Conservation (phyloP, 169 alveolate species). For the Plasmodium inui region DNA sequence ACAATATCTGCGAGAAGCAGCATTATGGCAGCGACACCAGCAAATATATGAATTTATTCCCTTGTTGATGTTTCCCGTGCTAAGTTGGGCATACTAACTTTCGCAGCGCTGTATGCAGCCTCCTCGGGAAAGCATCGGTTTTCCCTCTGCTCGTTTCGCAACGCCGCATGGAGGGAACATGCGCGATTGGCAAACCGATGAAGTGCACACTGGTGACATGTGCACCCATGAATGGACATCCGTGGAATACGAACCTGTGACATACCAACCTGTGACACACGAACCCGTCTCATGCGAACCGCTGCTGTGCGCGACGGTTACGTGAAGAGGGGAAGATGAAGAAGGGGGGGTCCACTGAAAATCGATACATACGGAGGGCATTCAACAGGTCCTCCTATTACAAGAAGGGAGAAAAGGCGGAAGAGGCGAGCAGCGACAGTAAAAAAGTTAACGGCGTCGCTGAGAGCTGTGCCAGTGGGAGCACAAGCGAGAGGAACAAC, state of each 20-base stretch:
- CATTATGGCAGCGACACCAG: neutral
- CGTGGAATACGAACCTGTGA: neutral
- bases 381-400: conserved; percentile 46
- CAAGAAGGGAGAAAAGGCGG: conserved; percentile 26
- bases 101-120: neutral
- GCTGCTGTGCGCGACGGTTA: neutral
- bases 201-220: neutral
- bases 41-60: neutral
- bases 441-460: neutral
- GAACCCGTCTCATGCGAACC: neutral
- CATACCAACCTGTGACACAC: neutral
- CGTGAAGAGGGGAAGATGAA: conserved; percentile 5
- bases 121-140: neutral
- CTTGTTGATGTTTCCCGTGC: neutral
- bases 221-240: neutral
- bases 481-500: neutral
- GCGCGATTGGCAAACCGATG: neutral
- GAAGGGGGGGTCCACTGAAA: conserved; percentile 39
- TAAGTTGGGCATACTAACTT: neutral
- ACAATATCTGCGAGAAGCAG: neutral
- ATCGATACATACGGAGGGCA: conserved; percentile 18
- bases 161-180: neutral
- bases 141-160: neutral
- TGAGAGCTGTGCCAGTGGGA: conserved; percentile 3
- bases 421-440: conserved; percentile 7